Base-by-base conservation (phyloP, 495 filamentous ascomycete genomes). In the Bryoglossum gracile region DNA sequence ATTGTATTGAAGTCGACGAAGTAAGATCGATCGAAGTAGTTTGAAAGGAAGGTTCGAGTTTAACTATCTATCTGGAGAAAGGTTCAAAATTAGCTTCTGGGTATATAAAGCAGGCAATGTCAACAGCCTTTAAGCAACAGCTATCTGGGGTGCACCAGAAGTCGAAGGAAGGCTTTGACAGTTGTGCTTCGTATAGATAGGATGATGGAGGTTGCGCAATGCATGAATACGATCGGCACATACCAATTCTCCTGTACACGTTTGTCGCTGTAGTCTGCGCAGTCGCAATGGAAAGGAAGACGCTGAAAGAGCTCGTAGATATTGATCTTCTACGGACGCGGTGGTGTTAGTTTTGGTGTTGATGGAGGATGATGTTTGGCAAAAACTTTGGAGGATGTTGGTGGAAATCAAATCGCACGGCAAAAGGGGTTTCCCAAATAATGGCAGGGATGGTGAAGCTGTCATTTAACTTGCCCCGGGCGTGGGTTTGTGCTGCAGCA, bases 361-460 rank as follows among this genome's bases (percentile, higher is more conserved):
- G 44, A 37, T 40, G 43, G 18, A n/a, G 54, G 21, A 25, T 37
- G 38, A 18, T 21, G 22, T 30, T 43, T 35, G 50, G 28, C 24
- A 45, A 40, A 51, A 54, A 48, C 33, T 43, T 51, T 47, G 32
- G 36, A 50, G 36, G 48, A 43, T 26, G 48, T 18, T 13, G 33
- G 51, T 48, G 26, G 38, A 46, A 16, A 19, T 43, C 23, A 46
- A 16, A 19, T 43, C 23, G 14, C 43, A 43, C 35, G 22, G 47
- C 36, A 54, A 54, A 52, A 51, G 55, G 47, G 51, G 47, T 46
- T 40, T 26, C 13, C 14, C 25, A 25, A 35, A 55, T 55, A 50
- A 45, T 55, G 52, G 46, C 55, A 58, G 48, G 55, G 55, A 46
- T 58, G 22, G 37, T 41, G 48, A 43, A 56, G 53, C 48, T 56